Evolutionary conservation across 345 rosid species (phyloP).

Genomic region (Toxicodendron radicans): DNA sequence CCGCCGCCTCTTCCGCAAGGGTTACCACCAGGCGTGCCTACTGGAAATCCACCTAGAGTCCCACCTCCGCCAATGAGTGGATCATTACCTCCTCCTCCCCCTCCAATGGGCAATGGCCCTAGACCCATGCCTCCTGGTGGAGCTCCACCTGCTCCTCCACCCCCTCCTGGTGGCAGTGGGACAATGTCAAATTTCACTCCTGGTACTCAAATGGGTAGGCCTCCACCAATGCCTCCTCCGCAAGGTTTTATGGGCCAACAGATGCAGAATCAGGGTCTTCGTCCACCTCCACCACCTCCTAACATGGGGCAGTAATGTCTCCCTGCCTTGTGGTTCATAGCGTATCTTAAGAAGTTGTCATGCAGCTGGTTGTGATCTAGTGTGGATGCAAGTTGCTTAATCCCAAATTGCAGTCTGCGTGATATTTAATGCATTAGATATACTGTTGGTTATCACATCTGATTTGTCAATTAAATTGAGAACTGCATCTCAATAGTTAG

Average conservation of each 20-base stretch:
- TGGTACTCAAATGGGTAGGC: conserved; percentile 47
- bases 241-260: conserved; percentile 59
- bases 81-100: conserved; percentile 75
- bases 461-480: conserved; percentile 1
- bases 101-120: conserved; percentile 72
- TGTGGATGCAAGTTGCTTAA: background rate
- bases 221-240: conserved; percentile 47
- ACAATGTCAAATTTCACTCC: conserved; percentile 62
- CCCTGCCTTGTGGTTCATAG: background rate
- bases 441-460: background rate
- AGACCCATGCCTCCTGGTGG: conserved; percentile 74
- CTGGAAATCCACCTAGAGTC: conserved; percentile 43
- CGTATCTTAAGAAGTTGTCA: background rate
- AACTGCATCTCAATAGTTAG: background rate
- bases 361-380: background rate
- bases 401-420: background rate
- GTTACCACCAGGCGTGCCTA: conserved; percentile 44
- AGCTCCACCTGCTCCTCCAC: conserved; percentile 64
- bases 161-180: conserved; percentile 75
- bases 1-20: conserved; percentile 78
- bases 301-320: conserved; percentile 19
- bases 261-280: conserved; percentile 35
- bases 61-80: conserved; percentile 52
- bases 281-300: conserved; percentile 29
- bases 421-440: background rate